Evolutionary conservation across 164 flowering plant genomes (phyloP), one percentile per base, ranked within the genome.

Genomic region (Sextonia rubra): DNA sequence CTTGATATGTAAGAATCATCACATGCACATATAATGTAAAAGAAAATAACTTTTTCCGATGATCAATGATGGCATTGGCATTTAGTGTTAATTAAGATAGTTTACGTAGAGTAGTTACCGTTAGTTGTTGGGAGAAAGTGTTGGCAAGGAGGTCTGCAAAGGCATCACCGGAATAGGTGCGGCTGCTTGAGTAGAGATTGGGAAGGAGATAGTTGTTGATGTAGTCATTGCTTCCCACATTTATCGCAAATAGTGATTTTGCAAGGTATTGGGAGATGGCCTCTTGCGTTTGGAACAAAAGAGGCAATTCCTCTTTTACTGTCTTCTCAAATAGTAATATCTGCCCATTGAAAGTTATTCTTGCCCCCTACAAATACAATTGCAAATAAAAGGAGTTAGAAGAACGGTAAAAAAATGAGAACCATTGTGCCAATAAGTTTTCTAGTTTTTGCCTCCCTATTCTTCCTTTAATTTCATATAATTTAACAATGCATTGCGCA

Each of bases 201-300:
- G 82, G 81, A 22, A 74, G 74, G 17, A 83, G 82, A 61, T 83
- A 83, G 71, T 83, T 83, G 75, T 83, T 83, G 77, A 83, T 74
- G 80, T 83, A 81, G 84, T 83, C 86, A 72, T 83, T 81, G 78
- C 84, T 76, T 3, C 86, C 86, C 1, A 81, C 66, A 37, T 70
- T 69, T 32, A 83, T 64, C 66, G 76, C 37, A 60, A 77, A 76
- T 11, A 78, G 23, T 15, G 84, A 76, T 76, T 73, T 76, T n/a
- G 82, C 77, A 8, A 82, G 52, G 69, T 77, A 79, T 32, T 64
- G 48, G 11, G 66, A 15, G 2, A 79, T 73, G 18, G 32, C 74
- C 15, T 69, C 69, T 3, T 17, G 69, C 47, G 32, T 75, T 52
- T 67, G 52, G 61, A 82, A 75, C 2, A 79, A 30, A 26, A 63